These are phyloP conservation scores for Seiridium cupressi DNA, from an alignment of 2,329 filamentous ascomycete species.

Conservation along the genomic window DNA sequence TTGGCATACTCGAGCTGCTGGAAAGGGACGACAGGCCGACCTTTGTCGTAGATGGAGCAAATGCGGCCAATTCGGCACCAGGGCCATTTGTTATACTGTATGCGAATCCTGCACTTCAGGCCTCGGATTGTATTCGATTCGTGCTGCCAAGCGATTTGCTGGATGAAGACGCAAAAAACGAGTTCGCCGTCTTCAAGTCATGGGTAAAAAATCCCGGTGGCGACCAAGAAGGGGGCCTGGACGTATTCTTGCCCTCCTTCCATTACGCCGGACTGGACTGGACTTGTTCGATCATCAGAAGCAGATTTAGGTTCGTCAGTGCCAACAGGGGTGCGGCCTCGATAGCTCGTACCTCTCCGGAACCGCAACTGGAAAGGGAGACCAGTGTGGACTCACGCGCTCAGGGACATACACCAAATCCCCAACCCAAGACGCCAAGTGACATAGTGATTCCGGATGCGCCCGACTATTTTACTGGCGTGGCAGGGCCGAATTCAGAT, in stretches of 20 bases:
- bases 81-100: constrained; percentile 63
- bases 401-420: constrained; percentile 33
- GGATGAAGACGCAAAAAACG: constrained; percentile 39
- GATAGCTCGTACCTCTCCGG: constrained; percentile 37
- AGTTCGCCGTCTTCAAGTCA: constrained; percentile 63
- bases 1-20: constrained; percentile 70
- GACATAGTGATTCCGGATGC: constrained; percentile 25
- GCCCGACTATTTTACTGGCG: constrained; percentile 27
- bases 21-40: constrained; percentile 76
- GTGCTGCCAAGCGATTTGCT: constrained; percentile 49
- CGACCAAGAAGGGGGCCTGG: constrained; percentile 49
- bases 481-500: constrained; percentile 17
- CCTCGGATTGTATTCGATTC: constrained; percentile 53
- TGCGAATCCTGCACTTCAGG: constrained; percentile 65
- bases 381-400: constrained; percentile 32
- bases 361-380: constrained; percentile 33
- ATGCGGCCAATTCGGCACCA: constrained; percentile 51
- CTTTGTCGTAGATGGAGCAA: constrained; percentile 69
- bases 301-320: constrained; percentile 67
- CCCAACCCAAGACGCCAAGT: constrained; percentile 30
- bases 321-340: constrained; percentile 42
- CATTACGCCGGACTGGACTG: constrained; percentile 65
- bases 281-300: constrained; percentile 68
- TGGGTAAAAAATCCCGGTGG: constrained; percentile 60
- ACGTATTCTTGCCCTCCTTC: constrained; percentile 53